Evolutionary conservation across 2,329 filamentous ascomycete species (phyloP).

Genomic region (Aspergillus udagawae): DNA sequence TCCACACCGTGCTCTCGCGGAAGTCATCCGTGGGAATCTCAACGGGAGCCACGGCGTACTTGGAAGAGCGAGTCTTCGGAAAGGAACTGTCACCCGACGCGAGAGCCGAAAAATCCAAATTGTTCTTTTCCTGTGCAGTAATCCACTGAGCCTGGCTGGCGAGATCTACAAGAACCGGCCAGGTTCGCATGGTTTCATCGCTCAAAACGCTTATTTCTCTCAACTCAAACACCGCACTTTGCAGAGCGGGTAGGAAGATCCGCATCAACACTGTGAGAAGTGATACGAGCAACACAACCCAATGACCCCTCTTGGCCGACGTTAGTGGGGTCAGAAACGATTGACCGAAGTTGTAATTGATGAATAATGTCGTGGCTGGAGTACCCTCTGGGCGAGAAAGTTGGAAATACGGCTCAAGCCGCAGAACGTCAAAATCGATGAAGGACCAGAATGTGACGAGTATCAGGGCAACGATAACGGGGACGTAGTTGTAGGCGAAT

Average conservation of each 20-base stretch:
- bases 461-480: slow-evolving; percentile 42
- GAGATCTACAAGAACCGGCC: slow-evolving; percentile 26
- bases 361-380: slow-evolving; percentile 30
- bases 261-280: slow-evolving; percentile 29
- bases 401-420: slow-evolving; percentile 48
- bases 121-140: slow-evolving; percentile 23
- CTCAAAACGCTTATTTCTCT: slow-evolving; percentile 22
- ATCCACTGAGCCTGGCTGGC: slow-evolving; percentile 29
- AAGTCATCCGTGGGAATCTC: slow-evolving; percentile 23
- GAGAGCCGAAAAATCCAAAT: slow-evolving; percentile 19
- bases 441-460: slow-evolving; percentile 48
- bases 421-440: slow-evolving; percentile 48
- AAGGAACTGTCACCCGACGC: slow-evolving; percentile 12
- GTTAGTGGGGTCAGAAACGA: slow-evolving; percentile 31
- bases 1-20: slow-evolving; percentile 26
- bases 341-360: slow-evolving; percentile 37
- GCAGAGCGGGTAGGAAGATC: slow-evolving; percentile 30
- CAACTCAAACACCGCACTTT: slow-evolving; percentile 30
- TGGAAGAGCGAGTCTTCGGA: slow-evolving; percentile 21
- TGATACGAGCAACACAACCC: slow-evolving; percentile 30
- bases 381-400: slow-evolving; percentile 30
- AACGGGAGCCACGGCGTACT: slow-evolving; percentile 30
- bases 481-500: slow-evolving; percentile 38
- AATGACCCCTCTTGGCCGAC: slow-evolving; percentile 28
- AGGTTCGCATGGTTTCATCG: slow-evolving; percentile 23